Evolutionary conservation across 106 monocot genomes (phyloP), one percentile per base, ranked within the genome.

Genomic region (Xerophyta viscosa): DNA sequence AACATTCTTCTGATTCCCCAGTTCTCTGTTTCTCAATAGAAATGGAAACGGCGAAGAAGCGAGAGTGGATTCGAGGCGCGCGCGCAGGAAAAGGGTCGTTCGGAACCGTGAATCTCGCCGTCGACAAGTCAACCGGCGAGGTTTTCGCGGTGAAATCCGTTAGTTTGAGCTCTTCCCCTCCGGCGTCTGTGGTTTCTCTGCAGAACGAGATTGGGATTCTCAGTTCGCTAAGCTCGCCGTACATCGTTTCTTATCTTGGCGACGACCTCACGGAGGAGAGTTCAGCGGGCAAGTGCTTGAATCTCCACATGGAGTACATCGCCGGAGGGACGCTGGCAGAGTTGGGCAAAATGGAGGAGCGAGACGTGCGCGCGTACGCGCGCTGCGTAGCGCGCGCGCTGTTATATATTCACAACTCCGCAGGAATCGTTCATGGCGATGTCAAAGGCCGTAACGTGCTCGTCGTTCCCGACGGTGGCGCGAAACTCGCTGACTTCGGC

Each of bases 141-240:
- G 24, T 71, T n/a, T 92, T 86, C 66, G 91, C 86, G 24, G 86
- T 86, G 0, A 92, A 92, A 46, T 81, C 91, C 15, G 71, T 63
- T 1, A 33, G 29, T 43, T 31, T 46, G 19, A 48, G 17, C 2
- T 42, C 31, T 21, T 49, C 57, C 9, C 30, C 65, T 3, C 46
- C 29, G 18, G 39, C 36, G 6, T 45, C 68, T 29, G 24, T 57
- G 6, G 11, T 14, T 15, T 61, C 69, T 29, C 54, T 83, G 24
- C 70, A 74, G 36, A 73, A 63, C 46, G 83, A 83, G 56, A 73
- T 77, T 22, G 14, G 19, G 9, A 66, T 83, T 31, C 69, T 77
- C 9, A 37, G 25, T 9, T 62, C 69, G 13, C 54, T 83, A n/a
- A 19, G 20, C 50, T 83, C 77, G 8, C 83, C 77, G 0, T 48